These are phyloP conservation scores for Suillus plorans DNA, from an alignment of 768 basidiomycete species.

Conservation along the genomic window DNA sequence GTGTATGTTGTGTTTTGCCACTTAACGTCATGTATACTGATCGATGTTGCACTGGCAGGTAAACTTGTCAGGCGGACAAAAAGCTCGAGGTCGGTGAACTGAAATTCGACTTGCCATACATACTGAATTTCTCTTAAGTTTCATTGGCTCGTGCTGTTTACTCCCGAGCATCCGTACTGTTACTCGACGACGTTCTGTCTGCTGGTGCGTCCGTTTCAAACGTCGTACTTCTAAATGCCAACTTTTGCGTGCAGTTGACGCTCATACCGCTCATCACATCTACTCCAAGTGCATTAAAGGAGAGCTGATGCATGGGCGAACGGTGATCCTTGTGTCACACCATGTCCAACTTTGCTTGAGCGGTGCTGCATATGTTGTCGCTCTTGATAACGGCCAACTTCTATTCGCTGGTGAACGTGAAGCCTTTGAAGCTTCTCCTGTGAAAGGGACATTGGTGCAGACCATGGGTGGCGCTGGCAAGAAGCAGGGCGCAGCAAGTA, in stretches of 20 bases:
- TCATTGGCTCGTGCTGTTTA: conserved; percentile 86
- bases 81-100: conserved; percentile 53
- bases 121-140: conserved; percentile 38
- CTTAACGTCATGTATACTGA: neutral
- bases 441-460: conserved; percentile 67
- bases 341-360: conserved; percentile 87
- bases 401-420: conserved; percentile 68
- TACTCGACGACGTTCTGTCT: conserved; percentile 81
- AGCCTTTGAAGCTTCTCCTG: conserved; percentile 64
- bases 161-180: conserved; percentile 76
- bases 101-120: neutral
- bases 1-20: conserved; percentile 41
- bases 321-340: conserved; percentile 89
- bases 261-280: conserved; percentile 80
- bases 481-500: conserved; percentile 39
- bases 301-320: conserved; percentile 73
- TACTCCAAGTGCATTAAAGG: conserved; percentile 79
- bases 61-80: conserved; percentile 54
- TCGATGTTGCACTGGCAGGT: conserved; percentile 20
- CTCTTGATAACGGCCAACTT: conserved; percentile 70
- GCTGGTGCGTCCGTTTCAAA: conserved; percentile 31
- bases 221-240: neutral
- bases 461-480: conserved; percentile 41
- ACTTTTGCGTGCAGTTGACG: conserved; percentile 59
- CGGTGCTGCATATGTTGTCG: conserved; percentile 79